Conservation (phyloP, 2,329 filamentous ascomycete species). For the Rhinocladiella similis region DNA sequence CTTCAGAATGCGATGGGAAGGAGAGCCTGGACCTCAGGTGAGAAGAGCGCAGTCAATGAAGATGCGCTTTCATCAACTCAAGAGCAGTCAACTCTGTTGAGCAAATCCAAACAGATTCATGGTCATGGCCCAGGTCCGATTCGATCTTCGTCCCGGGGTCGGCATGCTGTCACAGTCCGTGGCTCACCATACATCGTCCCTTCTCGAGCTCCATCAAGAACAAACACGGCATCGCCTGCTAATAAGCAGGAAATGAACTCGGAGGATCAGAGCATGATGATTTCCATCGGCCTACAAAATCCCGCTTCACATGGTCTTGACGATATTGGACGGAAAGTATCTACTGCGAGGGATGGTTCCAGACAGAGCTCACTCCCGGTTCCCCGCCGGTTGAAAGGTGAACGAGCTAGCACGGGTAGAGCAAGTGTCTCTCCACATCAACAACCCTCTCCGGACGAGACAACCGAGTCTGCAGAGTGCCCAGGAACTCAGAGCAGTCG, state of each 20-base stretch:
- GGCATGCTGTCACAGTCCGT: conserved; percentile 19
- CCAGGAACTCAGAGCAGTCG: no score
- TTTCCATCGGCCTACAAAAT: neutral
- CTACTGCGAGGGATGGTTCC: neutral
- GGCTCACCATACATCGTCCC: conserved; percentile 25
- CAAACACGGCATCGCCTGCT: neutral
- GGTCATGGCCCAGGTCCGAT: conserved; percentile 6
- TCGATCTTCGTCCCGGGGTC: conserved; percentile 17
- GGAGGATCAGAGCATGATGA: neutral
- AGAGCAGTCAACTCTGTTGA: conserved; percentile 8
- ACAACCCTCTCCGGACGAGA: neutral
- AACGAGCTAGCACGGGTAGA: neutral
- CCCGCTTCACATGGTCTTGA: neutral
- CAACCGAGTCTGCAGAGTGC: neutral
- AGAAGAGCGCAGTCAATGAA: conserved; percentile 4
- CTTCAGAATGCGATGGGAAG: conserved; percentile 14
- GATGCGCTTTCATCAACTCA: conserved; percentile 3
- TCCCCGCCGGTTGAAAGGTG: conserved; percentile 4
- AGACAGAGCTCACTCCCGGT: conserved; percentile 21
- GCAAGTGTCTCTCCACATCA: neutral
- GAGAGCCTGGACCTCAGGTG: conserved; percentile 8
- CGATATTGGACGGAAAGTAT: neutral
- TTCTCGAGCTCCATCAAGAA: neutral
- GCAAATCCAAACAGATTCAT: neutral
- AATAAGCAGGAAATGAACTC: neutral